These are phyloP conservation scores for Quillaja saponaria DNA, from an alignment of 306 rosid genomes.

Conservation along the genomic window DNA sequence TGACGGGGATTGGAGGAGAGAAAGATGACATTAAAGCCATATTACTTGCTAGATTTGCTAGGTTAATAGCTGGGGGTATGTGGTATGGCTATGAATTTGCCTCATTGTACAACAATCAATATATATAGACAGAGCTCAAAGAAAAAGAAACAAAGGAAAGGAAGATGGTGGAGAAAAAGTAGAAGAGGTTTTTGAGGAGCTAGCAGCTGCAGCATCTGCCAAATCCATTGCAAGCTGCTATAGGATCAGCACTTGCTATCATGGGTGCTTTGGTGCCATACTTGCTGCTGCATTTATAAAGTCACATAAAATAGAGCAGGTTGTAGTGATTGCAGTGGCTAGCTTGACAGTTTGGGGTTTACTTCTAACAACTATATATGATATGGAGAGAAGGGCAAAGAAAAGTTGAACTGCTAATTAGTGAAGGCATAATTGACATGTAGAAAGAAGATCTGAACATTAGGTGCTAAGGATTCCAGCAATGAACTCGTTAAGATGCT, in stretches of 20 bases:
- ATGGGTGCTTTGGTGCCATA: constrained; percentile 45
- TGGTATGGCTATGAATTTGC: constrained; percentile 46
- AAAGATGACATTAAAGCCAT: constrained; percentile 24
- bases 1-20: constrained; percentile 39
- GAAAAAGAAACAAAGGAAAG: constrained; percentile 11
- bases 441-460: too few species aligned
- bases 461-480: neutral
- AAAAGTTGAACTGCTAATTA: too few species aligned
- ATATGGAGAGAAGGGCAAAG: too few species aligned
- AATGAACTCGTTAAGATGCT: constrained; percentile 24
- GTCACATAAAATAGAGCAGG: constrained; percentile 27
- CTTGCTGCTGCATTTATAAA: constrained; percentile 37
- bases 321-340: constrained; percentile 29
- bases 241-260: constrained; percentile 48
- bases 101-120: constrained; percentile 34
- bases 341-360: constrained; percentile 58
- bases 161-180: neutral
- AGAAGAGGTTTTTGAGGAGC: neutral
- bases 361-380: too few species aligned
- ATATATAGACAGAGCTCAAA: constrained; percentile 30
- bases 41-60: constrained; percentile 36
- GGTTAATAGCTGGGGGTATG: constrained; percentile 38
- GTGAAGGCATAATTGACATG: too few species aligned
- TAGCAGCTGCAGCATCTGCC: constrained; percentile 40
- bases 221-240: constrained; percentile 46